A percentile compares a stretch with the other conserved stretches of the same genome.
Evolutionary conservation across 805 yeast genomes (phyloP).

Genomic region (Blastobotrys muscicola): DNA sequence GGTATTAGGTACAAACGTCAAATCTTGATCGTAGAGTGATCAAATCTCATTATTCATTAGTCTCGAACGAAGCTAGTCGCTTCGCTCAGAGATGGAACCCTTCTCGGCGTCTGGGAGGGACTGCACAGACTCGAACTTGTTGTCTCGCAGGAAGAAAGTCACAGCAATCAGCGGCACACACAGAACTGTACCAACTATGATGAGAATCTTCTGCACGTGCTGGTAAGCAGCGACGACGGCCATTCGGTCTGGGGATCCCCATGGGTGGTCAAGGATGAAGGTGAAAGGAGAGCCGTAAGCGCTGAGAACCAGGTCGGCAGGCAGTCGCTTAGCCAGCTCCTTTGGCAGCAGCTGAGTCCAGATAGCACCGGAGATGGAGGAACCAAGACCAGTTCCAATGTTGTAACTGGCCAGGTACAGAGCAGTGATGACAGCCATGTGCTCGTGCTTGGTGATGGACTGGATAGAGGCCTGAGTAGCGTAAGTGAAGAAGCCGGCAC

Average conservation of each 20-base stretch:
- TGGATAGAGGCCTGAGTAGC: conserved; percentile 53
- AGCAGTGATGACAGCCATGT: conserved; percentile 54
- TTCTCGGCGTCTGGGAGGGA: conserved; percentile 14
- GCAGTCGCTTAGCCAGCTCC: conserved; percentile 25
- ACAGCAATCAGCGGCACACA: conserved; percentile 42
- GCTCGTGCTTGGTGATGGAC: conserved; percentile 50
- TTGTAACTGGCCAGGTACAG: conserved; percentile 48
- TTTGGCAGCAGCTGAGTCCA: conserved; percentile 55
- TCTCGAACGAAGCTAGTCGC: no score
- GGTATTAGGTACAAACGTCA: no score
- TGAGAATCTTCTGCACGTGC: conserved; percentile 48
- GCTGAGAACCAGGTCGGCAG: conserved; percentile 5
- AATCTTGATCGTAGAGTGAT: no score
- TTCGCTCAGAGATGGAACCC: no score
- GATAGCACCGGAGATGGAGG: conserved; percentile 57
- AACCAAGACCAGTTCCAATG: conserved; percentile 57
- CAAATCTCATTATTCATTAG: no score
- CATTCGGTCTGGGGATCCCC: conserved; percentile 56
- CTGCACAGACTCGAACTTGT: conserved; percentile 29
- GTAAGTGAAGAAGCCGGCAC: conserved; percentile 65
- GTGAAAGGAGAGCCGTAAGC: conserved; percentile 49
- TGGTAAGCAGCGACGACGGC: conserved; percentile 51
- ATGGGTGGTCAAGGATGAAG: conserved; percentile 38
- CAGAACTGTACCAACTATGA: conserved; percentile 45
- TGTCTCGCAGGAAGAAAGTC: conserved; percentile 46